A percentile compares a stretch with the other conserved stretches of the same genome.
Conservation (phyloP, 2,329 filamentous ascomycete genomes). For the Penicillium sp. region DNA sequence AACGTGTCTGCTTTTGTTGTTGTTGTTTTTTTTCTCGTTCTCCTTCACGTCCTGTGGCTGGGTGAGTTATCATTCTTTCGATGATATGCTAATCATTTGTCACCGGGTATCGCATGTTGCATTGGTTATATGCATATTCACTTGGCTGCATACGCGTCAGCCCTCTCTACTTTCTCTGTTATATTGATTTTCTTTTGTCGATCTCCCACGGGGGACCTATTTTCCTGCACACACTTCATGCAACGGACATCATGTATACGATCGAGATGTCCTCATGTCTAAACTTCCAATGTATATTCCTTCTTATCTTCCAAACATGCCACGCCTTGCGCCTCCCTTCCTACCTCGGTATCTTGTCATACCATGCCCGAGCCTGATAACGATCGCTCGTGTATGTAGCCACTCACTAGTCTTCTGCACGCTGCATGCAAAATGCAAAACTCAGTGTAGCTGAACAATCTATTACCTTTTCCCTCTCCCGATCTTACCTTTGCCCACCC, state of each 20-base stretch:
- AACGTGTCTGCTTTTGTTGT: slow-evolving; percentile 15
- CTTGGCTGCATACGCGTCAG: neutral
- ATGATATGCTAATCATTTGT: neutral
- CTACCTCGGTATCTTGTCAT: too few relatives aligned
- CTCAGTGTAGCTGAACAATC: too few relatives aligned
- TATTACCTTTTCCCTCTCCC: too few relatives aligned
- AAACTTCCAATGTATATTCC: slow-evolving; percentile 4
- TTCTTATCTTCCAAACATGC: neutral
- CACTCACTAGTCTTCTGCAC: too few relatives aligned
- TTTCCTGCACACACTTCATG: slow-evolving; percentile 8
- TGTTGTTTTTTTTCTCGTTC: neutral
- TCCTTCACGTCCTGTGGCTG: neutral
- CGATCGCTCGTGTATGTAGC: too few relatives aligned
- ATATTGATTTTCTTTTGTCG: slow-evolving; percentile 3
- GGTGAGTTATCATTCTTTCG: neutral
- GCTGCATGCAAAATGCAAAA: too few relatives aligned
- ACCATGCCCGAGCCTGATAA: too few relatives aligned
- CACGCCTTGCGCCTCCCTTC: too few relatives aligned
- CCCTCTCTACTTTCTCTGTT: neutral
- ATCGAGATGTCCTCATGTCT: slow-evolving; percentile 17
- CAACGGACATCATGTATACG: slow-evolving; percentile 23
- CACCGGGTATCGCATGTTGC: neutral
- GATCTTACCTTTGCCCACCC: too few relatives aligned
- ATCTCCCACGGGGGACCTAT: neutral
- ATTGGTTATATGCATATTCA: neutral